These are phyloP conservation scores for Eimeria necatrix DNA, from an alignment of 169 alveolate species.

Conservation along the genomic window DNA sequence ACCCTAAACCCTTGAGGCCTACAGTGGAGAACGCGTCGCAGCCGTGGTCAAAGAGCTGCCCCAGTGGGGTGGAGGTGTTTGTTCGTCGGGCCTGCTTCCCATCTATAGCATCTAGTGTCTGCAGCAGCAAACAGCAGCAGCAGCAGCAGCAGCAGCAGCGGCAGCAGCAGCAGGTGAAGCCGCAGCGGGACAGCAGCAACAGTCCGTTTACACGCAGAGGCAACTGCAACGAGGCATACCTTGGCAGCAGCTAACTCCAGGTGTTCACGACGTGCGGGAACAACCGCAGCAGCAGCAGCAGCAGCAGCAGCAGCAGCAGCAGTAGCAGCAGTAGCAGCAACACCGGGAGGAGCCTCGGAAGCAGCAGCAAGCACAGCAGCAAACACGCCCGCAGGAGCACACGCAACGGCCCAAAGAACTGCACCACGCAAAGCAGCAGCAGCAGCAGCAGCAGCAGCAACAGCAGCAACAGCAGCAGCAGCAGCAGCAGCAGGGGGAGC, in stretches of 20 bases:
- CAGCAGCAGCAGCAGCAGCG: background rate
- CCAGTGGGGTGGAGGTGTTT: constrained; percentile 89
- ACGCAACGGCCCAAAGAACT: constrained; percentile 65
- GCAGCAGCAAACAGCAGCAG: constrained; percentile 29
- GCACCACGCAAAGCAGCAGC: constrained; percentile 38
- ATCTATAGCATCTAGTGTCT: constrained; percentile 93
- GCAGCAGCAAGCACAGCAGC: background rate
- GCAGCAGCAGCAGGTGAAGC: background rate
- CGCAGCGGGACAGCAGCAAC: too few species aligned
- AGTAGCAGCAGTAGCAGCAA: constrained; percentile 3
- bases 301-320: constrained; percentile 3
- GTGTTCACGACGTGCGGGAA: too few species aligned
- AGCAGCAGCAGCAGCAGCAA: background rate
- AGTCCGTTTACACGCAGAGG: too few species aligned
- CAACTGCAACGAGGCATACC: too few species aligned
- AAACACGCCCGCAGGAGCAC: background rate
- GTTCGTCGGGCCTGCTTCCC: constrained; percentile 95
- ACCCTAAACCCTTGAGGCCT: background rate
- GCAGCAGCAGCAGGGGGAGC: background rate
- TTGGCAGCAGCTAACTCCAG: too few species aligned
- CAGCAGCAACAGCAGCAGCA: constrained; percentile 12
- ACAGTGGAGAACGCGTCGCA: constrained; percentile 89
- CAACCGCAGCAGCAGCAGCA: background rate
- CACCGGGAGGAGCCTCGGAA: background rate
- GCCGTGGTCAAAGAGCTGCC: constrained; percentile 94